Base-by-base conservation (phyloP, 768 basidiomycete species). In the Tricholomella constricta region DNA sequence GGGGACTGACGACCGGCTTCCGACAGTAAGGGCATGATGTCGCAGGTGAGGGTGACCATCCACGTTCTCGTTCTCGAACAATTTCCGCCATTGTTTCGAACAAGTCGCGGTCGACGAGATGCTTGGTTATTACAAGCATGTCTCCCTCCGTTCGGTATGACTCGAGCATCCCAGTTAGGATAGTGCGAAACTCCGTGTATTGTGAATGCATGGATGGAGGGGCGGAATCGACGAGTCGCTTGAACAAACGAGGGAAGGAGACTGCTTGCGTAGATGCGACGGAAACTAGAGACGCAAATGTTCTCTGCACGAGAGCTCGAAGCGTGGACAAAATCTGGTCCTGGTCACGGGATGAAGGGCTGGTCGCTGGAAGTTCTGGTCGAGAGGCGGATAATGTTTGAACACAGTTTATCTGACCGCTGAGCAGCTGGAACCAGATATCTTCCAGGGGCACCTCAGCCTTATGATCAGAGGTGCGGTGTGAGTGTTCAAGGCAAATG, bases 151-250 rank as follows among this genome's bases (percentile, higher is more conserved):
- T 84, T 34, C 88, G 84, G 72, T 98, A 98, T 2, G 93, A 89
- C 63, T 96, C 94, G 61, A 98, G 71, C 92, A 98, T 99, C n/a
- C 92, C 89, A 0, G 86, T 87, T 26, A 99, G 76, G 54, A 99
- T 94, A 10, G 84, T 81, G 40, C 93, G 81, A 70, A 98, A 96
- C 69, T 98, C 95, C 19, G 87, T 85, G 69, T 98, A 98, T 23
- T 85, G 83, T 11, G 85, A 82, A 29, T 83, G 79, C 20, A 78
- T 74, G 1, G 83, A 73, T 3, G 82, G 72, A 19, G 84, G 75
- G 4, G 84, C 78, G 2, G 87, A 82, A 59, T 93, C 86, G 35
- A 98, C 91, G 4, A 98, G 80, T 6, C 94, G 85, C 61, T 91
- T 94, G 81, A 99, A 96, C 8, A 99, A 75, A 17, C 84, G 83